Evolutionary conservation across 2,329 filamentous ascomycete genomes (phyloP).

Genomic region (Bipolaris gigantea): DNA sequence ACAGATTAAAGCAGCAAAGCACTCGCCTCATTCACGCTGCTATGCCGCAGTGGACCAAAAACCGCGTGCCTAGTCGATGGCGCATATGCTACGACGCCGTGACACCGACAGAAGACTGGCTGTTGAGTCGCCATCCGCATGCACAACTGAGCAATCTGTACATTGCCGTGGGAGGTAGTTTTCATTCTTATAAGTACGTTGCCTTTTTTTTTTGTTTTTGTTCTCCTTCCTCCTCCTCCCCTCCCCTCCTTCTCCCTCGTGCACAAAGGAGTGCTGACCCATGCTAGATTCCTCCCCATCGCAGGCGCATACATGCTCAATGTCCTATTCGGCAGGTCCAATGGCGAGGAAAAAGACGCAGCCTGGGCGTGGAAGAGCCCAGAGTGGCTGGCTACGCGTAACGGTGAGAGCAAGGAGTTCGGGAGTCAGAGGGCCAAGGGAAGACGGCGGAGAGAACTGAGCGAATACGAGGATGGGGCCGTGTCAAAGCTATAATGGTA

Average conservation of each 20-base stretch:
- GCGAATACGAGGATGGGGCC: slow-evolving; percentile 13
- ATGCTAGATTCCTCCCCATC: slow-evolving; percentile 57
- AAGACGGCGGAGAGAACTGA: slow-evolving; percentile 17
- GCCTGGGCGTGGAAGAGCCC: slow-evolving; percentile 43
- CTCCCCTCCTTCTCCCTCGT: not conserved
- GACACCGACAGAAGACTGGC: slow-evolving; percentile 64
- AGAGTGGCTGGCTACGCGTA: slow-evolving; percentile 17
- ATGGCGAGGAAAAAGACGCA: slow-evolving; percentile 42
- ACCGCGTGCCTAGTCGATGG: slow-evolving; percentile 47
- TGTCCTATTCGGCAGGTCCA: slow-evolving; percentile 39
- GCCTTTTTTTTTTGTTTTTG: too few species aligned
- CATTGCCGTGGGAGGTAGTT: slow-evolving; percentile 63
- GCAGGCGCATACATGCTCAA: slow-evolving; percentile 63
- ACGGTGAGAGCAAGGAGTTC: slow-evolving; percentile 24
- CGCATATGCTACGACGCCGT: slow-evolving; percentile 62
- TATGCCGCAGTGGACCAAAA: slow-evolving; percentile 38
- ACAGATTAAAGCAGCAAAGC: slow-evolving; percentile 50
- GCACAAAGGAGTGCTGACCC: too few species aligned
- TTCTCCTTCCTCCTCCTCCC: fast-evolving
- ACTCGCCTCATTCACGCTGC: slow-evolving; percentile 30
- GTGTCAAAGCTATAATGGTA: slow-evolving; percentile 5
- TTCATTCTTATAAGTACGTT: slow-evolving; percentile 62
- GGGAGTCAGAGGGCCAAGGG: slow-evolving; percentile 12
- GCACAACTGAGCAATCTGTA: slow-evolving; percentile 56
- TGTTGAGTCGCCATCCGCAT: slow-evolving; percentile 58